Percentiles rank a stretch among this genome's conserved stretches.
Conservation (phyloP, 2,329 filamentous ascomycete genomes). For the Chaetomium olivaceum region DNA sequence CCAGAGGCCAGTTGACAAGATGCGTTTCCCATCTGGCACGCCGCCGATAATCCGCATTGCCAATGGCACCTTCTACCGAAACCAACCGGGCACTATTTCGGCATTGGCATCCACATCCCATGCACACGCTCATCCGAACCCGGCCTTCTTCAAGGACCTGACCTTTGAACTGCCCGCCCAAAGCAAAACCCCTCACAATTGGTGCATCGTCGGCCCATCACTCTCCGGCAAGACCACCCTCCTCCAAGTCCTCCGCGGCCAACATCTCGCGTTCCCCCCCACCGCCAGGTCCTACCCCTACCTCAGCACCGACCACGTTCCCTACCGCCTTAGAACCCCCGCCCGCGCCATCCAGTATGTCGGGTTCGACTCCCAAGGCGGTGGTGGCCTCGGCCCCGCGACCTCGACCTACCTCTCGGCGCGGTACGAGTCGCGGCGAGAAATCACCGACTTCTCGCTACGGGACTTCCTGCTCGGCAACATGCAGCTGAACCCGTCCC, state of each 20-base stretch:
- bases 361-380: slow-evolving; percentile 77
- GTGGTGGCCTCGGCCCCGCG: slow-evolving; percentile 52
- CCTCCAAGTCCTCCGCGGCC: slow-evolving; percentile 74
- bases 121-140: slow-evolving; percentile 56
- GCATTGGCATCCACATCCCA: slow-evolving; percentile 49
- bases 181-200: slow-evolving; percentile 59
- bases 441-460: slow-evolving; percentile 85
- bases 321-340: slow-evolving; percentile 57
- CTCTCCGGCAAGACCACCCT: slow-evolving; percentile 80
- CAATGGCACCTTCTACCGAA: slow-evolving; percentile 73
- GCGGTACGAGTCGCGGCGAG: slow-evolving; percentile 83
- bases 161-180: slow-evolving; percentile 68
- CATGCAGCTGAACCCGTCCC: slow-evolving; percentile 75
- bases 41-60: slow-evolving; percentile 69
- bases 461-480: slow-evolving; percentile 78
- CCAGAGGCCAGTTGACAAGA: slow-evolving; percentile 36
- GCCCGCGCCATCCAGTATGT: slow-evolving; percentile 80
- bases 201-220: slow-evolving; percentile 82
- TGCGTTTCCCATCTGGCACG: slow-evolving; percentile 41
- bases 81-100: slow-evolving; percentile 84
- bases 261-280: slow-evolving; percentile 74
- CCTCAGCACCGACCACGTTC: slow-evolving; percentile 64
- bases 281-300: slow-evolving; percentile 76
- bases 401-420: slow-evolving; percentile 81
- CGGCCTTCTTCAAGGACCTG: slow-evolving; percentile 70